Base-by-base conservation (phyloP, 495 filamentous ascomycete genomes). In the Neurospora sp. region DNA sequence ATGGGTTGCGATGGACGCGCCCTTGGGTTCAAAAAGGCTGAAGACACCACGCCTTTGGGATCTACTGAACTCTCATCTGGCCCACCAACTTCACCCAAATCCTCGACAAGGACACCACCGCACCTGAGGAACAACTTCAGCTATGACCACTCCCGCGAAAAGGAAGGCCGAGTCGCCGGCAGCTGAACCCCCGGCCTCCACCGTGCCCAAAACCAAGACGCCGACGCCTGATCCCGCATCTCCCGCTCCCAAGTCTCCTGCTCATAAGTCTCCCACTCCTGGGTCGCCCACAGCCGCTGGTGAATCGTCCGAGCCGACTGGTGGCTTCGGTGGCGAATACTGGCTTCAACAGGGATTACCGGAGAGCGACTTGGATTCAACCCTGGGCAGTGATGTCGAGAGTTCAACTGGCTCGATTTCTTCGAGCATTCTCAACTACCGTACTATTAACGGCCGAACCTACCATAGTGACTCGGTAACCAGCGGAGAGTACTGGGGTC, bases 361-460 rank as follows among this genome's bases (percentile, higher is more conserved):
- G 31, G 31, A 31, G 31, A 31, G 31, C 31, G 31, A 31, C 31
- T 31, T 31, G 31, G 31, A 31, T 31, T 31, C 54, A 16, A 62
- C 27, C 12, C 27, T 62, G 14, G 44, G 44, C 3, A 11, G 44
- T 12, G 44, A 48, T 23, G n/a, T 7, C n/a, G 44, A 48, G 44
- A 79, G 75, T 40, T 81, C 78, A 14, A 85, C 84, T 16, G 79
- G 79, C 12, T 85, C 84, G 16, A 76, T 86, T 14, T 79, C 82
- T 12, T 79, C 83, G 2, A 83, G 79, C 70, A 83, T 86, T n/a
- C 40, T 83, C 10, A 77, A 84, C 27, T 85, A 85, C 75, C 75
- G 81, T 5, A 80, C 76, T 23, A 76, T 84, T 12, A 78, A 81
- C 44, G 81, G 81, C 6, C 78, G 82, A 38, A 83, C 79, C 14